Conservation (phyloP, 352 stramenopile species). For the Globisporangium okanoganense region DNA sequence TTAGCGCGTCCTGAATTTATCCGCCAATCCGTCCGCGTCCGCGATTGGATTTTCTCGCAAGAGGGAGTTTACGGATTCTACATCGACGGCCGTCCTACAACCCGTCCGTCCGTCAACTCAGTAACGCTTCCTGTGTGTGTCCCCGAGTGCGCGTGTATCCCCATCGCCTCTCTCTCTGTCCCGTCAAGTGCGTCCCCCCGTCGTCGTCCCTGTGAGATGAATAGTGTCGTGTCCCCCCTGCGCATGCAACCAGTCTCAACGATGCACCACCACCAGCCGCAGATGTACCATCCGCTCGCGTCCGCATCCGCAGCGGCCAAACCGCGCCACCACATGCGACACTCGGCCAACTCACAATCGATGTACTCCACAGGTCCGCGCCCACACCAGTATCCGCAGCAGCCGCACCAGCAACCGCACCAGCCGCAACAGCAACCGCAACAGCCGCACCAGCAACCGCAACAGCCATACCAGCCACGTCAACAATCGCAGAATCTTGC, state of each 20-base stretch:
- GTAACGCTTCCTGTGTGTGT: not conserved
- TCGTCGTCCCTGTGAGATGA: constrained; percentile 7
- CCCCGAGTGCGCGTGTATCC: not conserved
- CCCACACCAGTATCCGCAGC: not conserved
- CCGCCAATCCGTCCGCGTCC: not conserved
- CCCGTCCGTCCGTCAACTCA: not conserved
- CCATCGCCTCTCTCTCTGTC: not conserved
- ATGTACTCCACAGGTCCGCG: not conserved
- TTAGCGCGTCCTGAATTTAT: not conserved
- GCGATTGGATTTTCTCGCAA: constrained; percentile 3
- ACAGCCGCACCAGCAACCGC: not conserved
- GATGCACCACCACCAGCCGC: constrained; percentile 14
- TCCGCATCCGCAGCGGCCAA: not conserved
- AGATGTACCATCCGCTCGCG: not conserved
- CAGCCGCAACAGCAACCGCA: not conserved
- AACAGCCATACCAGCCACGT: too few relatives aligned
- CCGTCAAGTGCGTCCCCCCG: not conserved
- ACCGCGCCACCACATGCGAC: constrained; percentile 3
- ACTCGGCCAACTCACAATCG: constrained; percentile 6
- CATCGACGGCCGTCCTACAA: not conserved
- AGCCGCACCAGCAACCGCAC: not conserved
- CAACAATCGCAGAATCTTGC: not conserved
- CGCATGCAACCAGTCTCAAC: constrained; percentile 11
- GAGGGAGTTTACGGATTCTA: constrained; percentile 1
- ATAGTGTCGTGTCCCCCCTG: constrained; percentile 19